phyloP scores from a whole-genome alignment of 805 yeast species.

The Suhomyces canberraensis region DNA sequence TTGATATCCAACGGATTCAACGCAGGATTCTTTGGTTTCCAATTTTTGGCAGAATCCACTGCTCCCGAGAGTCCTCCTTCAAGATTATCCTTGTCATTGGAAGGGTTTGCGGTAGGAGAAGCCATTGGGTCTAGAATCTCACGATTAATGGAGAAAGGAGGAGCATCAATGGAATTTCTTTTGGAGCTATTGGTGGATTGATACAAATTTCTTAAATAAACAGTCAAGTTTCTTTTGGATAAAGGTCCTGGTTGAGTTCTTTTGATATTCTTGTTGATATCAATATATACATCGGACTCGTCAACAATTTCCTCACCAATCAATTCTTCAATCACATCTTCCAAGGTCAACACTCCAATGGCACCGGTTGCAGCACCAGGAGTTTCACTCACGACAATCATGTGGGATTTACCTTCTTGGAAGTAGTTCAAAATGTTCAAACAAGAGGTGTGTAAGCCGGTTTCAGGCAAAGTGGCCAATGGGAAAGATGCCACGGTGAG shows the following conservation, averaged over 20 bases:
- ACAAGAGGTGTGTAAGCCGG: slow-evolving; percentile 88
- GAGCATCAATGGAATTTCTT: slow-evolving; percentile 40
- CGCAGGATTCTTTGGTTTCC: slow-evolving; percentile 64
- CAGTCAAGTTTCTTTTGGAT: slow-evolving; percentile 63
- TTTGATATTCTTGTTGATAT: slow-evolving; percentile 83
- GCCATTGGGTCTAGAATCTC: background rate
- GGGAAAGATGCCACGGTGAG: slow-evolving; percentile 91
- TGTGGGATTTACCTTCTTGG: slow-evolving; percentile 96
- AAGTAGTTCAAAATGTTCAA: slow-evolving; percentile 90
- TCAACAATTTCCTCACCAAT: slow-evolving; percentile 98
- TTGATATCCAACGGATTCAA: slow-evolving; percentile 65
- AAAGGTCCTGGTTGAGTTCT: slow-evolving; percentile 74
- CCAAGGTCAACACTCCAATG: slow-evolving; percentile 86
- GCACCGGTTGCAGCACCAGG: slow-evolving; percentile 89
- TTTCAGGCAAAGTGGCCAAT: slow-evolving; percentile 93
- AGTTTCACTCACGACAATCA: slow-evolving; percentile 84
- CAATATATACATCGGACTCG: slow-evolving; percentile 91
- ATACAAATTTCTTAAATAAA: slow-evolving; percentile 64
- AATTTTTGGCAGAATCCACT: slow-evolving; percentile 20
- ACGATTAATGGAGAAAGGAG: slow-evolving; percentile 3
- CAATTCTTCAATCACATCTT: slow-evolving; percentile 96
- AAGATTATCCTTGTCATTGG: background rate
- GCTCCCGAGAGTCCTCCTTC: slow-evolving; percentile 1
- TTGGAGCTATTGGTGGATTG: slow-evolving; percentile 35
- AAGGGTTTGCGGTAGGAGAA: background rate